Base-by-base conservation (phyloP, 2,329 filamentous ascomycete species). In the Penicillium vulpinum region DNA sequence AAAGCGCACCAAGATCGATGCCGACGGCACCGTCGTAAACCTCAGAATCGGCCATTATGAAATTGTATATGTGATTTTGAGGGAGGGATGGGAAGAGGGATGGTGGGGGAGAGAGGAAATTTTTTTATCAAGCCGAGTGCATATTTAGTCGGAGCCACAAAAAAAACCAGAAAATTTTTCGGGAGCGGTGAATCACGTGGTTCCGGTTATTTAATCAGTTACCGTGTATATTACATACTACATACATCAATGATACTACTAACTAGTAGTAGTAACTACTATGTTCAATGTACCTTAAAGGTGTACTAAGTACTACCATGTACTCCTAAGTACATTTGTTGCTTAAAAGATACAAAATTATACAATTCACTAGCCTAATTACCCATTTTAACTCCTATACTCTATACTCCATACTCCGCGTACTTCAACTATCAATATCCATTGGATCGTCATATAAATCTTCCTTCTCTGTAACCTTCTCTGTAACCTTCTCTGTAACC, bases 21-120 rank as follows among this genome's bases (percentile, higher is more conserved):
- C 94, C 94, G 84, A 97, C 91, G 87, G 94, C 94, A 90, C 94
- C 94, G 80, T 99, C 94, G 81, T 97, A 99, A 74, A 95, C 88
- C 63, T 60, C 60, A 64, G 62, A 60, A 48, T 67, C 64, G 56
- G 64, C 63, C 64, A 67, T 67, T 67, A 47, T 67, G 63, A 63
- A 43, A 38, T 55, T 62, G 45, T 43, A 61, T 59, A 56, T 58
- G 53, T 55, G 54, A 61, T 58, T 62, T 59, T 40, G 47, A 55
- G 60, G 48, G 55, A 61, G 62, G 57, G 26, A 57, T 63, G 55
- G 56, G 53, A 64, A 57, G 57, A 63, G 60, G 57, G 58, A 62
- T 64, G 58, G 63, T 64, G 63, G 63, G 63, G 58, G 53, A 60
- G 59, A 57, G 58, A 63, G 60, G 63, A 66, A 65, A 57, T 61